Base-by-base conservation (phyloP, 352 stramenopile genomes). In the Phytophthora agathidicida region DNA sequence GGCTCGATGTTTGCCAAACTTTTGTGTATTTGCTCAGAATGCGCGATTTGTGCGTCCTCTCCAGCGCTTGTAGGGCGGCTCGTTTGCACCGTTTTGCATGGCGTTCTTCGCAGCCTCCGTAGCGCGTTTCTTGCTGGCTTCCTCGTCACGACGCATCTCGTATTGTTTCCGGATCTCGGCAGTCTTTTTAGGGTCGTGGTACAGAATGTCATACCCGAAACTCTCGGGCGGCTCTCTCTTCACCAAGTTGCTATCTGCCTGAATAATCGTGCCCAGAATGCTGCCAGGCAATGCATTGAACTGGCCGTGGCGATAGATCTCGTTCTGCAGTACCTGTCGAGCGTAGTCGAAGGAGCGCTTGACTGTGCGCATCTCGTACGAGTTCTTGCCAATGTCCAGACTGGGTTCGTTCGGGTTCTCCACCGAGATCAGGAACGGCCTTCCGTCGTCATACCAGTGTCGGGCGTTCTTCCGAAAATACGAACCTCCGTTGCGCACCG, bases 361-460 rank as follows among this genome's bases (percentile, higher is more conserved):
- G 41, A 98, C 80, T 9, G 87, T 89, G 20, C 89, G 80, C 45
- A 98, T 96, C 17, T 97, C 80, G 79, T 94, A 98, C 48, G 88
- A 96, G 68, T 97, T 91, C 32, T 88, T 93, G 6, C 90, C 93
- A 9, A 98, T 95, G 69, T 98, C 94, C 10, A 93, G 75, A 3
- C 65, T 93, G 4, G 81, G 69, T 54, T 98, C 96, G 46, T 98
- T 90, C 28, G 96, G 96, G 73, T 98, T 98, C 67, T 98, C 96
- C 65, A 98, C 82, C 3, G 88, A 88, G 23, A 98, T 80, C 5
- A 93, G 75, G 60, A 96, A 96, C 22, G 89, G 86, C 17, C 91
- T 77, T 11, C 87, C 73, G 16, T 61, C 65, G 35, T 92, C 80
- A 44, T 77, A 87, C 83, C 86, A 93, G 45, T 52, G 39, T 20